Conservation (phyloP, 805 yeast genomes). For the Candida dendrica region DNA sequence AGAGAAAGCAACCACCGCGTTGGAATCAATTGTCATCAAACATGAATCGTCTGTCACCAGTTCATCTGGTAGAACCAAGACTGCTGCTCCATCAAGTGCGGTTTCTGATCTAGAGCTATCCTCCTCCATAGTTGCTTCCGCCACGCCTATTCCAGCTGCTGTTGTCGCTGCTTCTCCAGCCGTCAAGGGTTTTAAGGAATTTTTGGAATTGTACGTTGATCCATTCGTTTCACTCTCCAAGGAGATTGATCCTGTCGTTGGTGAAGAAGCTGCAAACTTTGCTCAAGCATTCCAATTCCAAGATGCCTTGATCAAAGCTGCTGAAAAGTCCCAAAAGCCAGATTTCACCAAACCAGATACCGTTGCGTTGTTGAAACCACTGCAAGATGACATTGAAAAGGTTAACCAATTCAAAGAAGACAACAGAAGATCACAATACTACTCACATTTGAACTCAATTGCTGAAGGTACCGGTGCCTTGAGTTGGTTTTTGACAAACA, state of each 20-base stretch:
- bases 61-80: not conserved
- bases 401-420: slow-evolving; percentile 65
- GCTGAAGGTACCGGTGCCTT: slow-evolving; percentile 86
- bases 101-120: slow-evolving; percentile 5
- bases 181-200: slow-evolving; percentile 44
- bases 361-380: slow-evolving; percentile 55
- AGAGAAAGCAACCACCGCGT: slow-evolving; percentile 20
- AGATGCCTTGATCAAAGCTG: slow-evolving; percentile 51
- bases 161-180: slow-evolving; percentile 23
- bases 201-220: slow-evolving; percentile 43
- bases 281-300: slow-evolving; percentile 52
- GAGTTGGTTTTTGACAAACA: slow-evolving; percentile 80
- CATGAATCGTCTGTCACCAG: slow-evolving; percentile 5
- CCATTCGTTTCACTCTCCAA: slow-evolving; percentile 54
- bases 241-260: slow-evolving; percentile 50
- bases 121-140: not conserved
- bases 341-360: slow-evolving; percentile 46
- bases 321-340: slow-evolving; percentile 58
- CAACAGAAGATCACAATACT: slow-evolving; percentile 58
- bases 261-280: slow-evolving; percentile 43
- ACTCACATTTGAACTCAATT: slow-evolving; percentile 72
- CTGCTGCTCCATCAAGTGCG: not conserved
- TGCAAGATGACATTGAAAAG: slow-evolving; percentile 50
- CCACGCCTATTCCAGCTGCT: slow-evolving; percentile 1
- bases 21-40: slow-evolving; percentile 18